These are phyloP conservation scores for Apocynum venetum DNA, from an alignment of 257 asterid species.

Conservation along the genomic window DNA sequence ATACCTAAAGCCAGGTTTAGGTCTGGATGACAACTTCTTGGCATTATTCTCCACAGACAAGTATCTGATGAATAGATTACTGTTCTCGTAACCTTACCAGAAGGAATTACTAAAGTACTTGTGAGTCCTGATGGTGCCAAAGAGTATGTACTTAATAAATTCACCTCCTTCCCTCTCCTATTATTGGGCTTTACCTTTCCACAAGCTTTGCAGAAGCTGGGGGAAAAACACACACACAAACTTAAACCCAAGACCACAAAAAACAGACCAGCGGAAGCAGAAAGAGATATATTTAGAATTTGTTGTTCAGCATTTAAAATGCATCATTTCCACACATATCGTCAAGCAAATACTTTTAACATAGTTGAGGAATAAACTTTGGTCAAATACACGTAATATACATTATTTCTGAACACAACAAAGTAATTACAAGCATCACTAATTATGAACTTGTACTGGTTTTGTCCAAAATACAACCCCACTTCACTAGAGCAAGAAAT, in stretches of 20 bases:
- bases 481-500: slow-evolving; percentile 28
- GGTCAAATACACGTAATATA: not conserved
- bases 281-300: not conserved
- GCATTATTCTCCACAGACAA: not conserved
- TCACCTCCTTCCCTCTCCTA: not conserved
- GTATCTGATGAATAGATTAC: not conserved
- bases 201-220: not conserved
- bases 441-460: not conserved
- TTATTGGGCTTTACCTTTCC: not conserved
- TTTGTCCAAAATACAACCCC: not conserved
- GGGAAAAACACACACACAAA: not conserved
- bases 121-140: too few relatives aligned
- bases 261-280: not conserved
- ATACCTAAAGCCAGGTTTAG: not conserved
- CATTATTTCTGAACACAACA: not conserved
- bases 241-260: not conserved
- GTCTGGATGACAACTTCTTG: not conserved
- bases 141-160: not conserved
- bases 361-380: not conserved
- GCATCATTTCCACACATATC: not conserved
- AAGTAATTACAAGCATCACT: not conserved
- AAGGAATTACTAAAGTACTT: not conserved
- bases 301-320: not conserved
- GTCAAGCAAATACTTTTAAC: not conserved
- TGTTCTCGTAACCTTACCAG: not conserved